Conservation (phyloP, 2,329 filamentous ascomycete genomes). For the Colletotrichum camelliae region DNA sequence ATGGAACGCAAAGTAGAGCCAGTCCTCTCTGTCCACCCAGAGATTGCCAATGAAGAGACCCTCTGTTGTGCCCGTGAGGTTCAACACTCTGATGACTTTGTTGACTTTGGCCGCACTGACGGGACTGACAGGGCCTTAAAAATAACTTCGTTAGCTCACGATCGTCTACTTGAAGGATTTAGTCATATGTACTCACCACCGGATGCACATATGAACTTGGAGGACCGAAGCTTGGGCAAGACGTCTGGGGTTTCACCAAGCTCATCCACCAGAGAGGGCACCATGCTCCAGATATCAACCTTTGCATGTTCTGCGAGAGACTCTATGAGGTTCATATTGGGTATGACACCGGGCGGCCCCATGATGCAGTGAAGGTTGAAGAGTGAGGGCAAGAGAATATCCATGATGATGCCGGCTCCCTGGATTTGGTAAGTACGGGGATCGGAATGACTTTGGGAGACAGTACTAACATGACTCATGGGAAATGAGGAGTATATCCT, state of each 20-base stretch:
- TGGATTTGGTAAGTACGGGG: background rate
- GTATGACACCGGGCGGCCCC: background rate
- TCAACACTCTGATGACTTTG: background rate
- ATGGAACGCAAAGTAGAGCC: background rate
- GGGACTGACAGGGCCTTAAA: background rate
- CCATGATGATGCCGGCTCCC: background rate
- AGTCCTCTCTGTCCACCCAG: background rate
- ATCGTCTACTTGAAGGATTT: background rate
- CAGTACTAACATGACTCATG: background rate
- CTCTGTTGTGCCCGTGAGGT: background rate
- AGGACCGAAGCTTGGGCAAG: background rate
- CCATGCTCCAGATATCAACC: background rate
- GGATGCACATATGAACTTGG: background rate
- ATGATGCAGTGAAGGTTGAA: background rate
- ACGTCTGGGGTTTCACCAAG: background rate
- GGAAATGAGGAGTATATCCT: background rate
- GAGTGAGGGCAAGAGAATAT: background rate
- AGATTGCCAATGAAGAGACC: background rate
- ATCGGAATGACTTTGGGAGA: background rate
- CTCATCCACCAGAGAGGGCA: background rate
- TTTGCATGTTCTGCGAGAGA: background rate
- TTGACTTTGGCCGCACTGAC: background rate
- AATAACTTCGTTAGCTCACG: background rate
- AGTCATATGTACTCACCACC: background rate
- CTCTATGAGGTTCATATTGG: background rate